Percentiles rank a stretch among this genome's conserved stretches.
Conservation (phyloP, 176 grass and related monocot species). For the Carex littledalei region DNA sequence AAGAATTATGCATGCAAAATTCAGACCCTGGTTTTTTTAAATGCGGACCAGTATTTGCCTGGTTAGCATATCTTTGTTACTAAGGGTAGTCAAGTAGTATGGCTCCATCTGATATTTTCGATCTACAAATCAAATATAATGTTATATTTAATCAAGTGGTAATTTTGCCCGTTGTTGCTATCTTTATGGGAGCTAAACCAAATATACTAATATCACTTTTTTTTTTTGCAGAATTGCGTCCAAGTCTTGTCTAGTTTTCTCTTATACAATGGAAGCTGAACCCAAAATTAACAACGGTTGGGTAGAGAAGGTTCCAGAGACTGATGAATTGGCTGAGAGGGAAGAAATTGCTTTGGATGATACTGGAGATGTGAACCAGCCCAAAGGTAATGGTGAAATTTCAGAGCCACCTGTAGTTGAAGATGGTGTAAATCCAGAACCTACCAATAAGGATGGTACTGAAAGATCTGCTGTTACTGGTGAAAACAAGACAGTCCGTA, state of each 20-base stretch:
- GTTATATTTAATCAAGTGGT: not conserved
- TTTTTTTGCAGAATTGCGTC: not conserved
- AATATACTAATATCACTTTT: not conserved
- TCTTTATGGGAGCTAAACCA: not conserved
- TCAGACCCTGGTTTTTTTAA: not conserved
- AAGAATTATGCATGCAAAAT: not conserved
- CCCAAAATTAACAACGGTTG: slow-evolving; percentile 1
- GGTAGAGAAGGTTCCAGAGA: slow-evolving; percentile 12
- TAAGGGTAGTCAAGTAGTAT: not conserved
- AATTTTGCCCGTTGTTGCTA: not conserved
- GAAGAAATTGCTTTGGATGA: slow-evolving; percentile 8
- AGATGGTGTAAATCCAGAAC: slow-evolving; percentile 13
- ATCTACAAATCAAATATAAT: not conserved
- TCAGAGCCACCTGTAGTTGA: slow-evolving; percentile 3
- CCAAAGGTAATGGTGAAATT: slow-evolving; percentile 17
- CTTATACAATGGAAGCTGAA: slow-evolving; percentile 16
- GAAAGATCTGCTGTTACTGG: slow-evolving; percentile 8
- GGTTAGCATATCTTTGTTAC: not conserved
- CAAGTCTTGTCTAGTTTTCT: not conserved
- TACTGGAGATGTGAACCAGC: slow-evolving; percentile 15
- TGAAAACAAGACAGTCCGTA: slow-evolving; percentile 4
- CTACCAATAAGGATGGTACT: not conserved
- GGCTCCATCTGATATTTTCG: not conserved
- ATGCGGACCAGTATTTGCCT: not conserved
- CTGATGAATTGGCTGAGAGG: slow-evolving; percentile 6